These are phyloP conservation scores for Apiotrichum akiyoshidainum DNA, from an alignment of 1,284 basidiomycete species.

Conservation along the genomic window DNA sequence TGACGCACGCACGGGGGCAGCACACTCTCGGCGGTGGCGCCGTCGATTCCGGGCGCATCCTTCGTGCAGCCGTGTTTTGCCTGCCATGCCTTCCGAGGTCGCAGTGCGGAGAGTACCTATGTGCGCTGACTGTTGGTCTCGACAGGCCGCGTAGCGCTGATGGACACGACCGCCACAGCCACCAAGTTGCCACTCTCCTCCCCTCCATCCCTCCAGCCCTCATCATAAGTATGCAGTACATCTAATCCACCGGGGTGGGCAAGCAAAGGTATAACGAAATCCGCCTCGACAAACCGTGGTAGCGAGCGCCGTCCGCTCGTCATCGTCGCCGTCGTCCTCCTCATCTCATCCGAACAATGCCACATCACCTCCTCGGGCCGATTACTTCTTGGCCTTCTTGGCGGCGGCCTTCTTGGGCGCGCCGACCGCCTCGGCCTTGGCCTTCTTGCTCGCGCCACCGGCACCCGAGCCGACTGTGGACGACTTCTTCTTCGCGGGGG, in stretches of 20 bases:
- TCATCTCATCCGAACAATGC: neutral
- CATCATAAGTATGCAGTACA: conserved; percentile 5
- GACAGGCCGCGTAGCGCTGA: no score
- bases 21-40: no score
- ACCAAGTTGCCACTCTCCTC: neutral
- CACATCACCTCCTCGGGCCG: neutral
- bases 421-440: conserved; percentile 23
- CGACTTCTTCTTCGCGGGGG: conserved; percentile 25
- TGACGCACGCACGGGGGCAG: no score
- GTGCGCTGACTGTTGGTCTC: no score
- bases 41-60: no score
- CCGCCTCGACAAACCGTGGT: neutral
- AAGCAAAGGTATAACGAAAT: conserved; percentile 1
- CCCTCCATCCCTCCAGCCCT: neutral
- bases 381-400: conserved; percentile 11
- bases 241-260: neutral
- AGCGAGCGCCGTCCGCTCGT: neutral
- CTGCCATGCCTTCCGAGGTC: no score
- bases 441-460: conserved; percentile 21
- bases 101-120: no score
- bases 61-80: no score
- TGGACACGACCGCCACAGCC: no score
- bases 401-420: conserved; percentile 5
- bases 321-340: neutral
- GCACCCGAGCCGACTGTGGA: conserved; percentile 30